phyloP scores from a whole-genome alignment of 306 rosid genomes.

The Chamaecrista fasciculata region DNA sequence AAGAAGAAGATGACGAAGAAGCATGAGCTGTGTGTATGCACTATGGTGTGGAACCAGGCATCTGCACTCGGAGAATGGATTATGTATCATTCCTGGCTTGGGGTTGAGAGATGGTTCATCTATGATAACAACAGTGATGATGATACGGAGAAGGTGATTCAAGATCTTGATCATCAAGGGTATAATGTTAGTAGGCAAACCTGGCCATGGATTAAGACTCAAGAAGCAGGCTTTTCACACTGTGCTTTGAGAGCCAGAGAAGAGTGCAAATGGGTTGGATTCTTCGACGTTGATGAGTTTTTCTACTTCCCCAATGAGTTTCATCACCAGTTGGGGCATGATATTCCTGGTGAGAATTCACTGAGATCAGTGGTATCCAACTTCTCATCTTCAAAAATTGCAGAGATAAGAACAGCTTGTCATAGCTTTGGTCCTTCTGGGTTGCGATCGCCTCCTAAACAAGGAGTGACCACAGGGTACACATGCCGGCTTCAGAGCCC shows the following conservation, averaged over 20 bases:
- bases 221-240: slow-evolving; percentile 75
- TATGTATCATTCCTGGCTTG: slow-evolving; percentile 72
- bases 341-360: slow-evolving; percentile 45
- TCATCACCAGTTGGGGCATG: slow-evolving; percentile 25
- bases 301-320: slow-evolving; percentile 53
- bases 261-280: slow-evolving; percentile 71
- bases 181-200: slow-evolving; percentile 51
- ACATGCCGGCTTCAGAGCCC: slow-evolving; percentile 63
- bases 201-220: slow-evolving; percentile 84
- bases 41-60: slow-evolving; percentile 81
- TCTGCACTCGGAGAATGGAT: slow-evolving; percentile 64
- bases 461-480: slow-evolving; percentile 62
- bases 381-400: slow-evolving; percentile 43
- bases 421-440: slow-evolving; percentile 79
- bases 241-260: slow-evolving; percentile 62
- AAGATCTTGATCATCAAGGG: slow-evolving; percentile 38
- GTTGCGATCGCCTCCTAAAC: slow-evolving; percentile 45
- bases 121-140: slow-evolving; percentile 74
- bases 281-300: slow-evolving; percentile 72
- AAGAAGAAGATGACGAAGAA: slow-evolving; percentile 32
- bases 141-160: slow-evolving; percentile 44
- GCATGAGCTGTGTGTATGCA: slow-evolving; percentile 64
- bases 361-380: slow-evolving; percentile 44
- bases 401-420: slow-evolving; percentile 62
- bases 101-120: slow-evolving; percentile 66